Evolutionary conservation across 2,329 filamentous ascomycete genomes (phyloP), one percentile per base, ranked within the genome.

Genomic region (Coleophoma cylindrospora): DNA sequence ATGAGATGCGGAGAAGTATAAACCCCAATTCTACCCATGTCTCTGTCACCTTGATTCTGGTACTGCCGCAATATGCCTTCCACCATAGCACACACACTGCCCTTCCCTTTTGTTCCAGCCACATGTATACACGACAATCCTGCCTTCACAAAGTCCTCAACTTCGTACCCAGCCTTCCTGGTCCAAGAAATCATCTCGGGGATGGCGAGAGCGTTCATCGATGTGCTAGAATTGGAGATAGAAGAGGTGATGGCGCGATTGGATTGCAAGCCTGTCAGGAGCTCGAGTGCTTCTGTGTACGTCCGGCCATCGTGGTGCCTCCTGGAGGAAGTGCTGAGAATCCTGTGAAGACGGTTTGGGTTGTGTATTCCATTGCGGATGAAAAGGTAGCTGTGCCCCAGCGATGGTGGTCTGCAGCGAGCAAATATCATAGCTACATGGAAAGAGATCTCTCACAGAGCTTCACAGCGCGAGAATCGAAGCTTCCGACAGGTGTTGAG

Each of bases 81-180:
- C 50, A 80, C 71, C 60, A 86, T 87, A 37, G 83, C 84, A 60
- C 84, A 89, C 1, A 84, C 86, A 60, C 80, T 86, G 15, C 86
- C 86, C 63, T 88, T 88, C 7, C 84, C 83, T 63, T 89, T 88
- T 19, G 83, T 88, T 13, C 84, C 85, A 1, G 92, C 89, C 43
- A 97, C 83, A 65, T 97, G 92, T 53, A 97, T 82, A 57, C 77
- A 62, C 40, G 51, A 61, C 38, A 63, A 19, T 9, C 61, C 60
- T 10, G 43, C 50, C 14, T 51, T 55, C 8, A 53, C 45, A 19
- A 64, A 53, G 32, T 64, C 60, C 1, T 38, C 41, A 1, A 52
- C 45, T 27, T 51, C 43, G 37, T 62, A 64, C 13, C 62, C 63
- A 12, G 61, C 63, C 47, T 54, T 60, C 21, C 56, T 56, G 13